A percentile compares a stretch with the other conserved stretches of the same genome.
phyloP scores from a whole-genome alignment of 108 stramenopile species.

The Asterionellopsis glacialis region DNA sequence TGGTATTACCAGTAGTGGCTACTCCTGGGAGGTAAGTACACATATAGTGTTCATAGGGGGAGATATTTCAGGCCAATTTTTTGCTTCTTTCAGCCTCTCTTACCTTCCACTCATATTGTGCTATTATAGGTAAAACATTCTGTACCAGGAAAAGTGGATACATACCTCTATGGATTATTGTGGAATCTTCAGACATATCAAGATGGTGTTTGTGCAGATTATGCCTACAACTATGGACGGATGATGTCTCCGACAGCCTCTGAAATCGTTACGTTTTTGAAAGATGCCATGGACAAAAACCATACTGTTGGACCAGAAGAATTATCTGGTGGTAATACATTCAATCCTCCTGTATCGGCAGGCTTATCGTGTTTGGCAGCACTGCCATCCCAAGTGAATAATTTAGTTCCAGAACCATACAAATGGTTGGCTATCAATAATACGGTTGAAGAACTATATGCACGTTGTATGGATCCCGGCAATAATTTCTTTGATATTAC shows the following conservation, averaged over 20 bases:
- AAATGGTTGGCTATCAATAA: constrained; percentile 31
- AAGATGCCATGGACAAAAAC: constrained; percentile 18
- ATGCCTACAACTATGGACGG: constrained; percentile 71
- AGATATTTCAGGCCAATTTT: no score
- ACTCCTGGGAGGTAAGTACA: constrained; percentile 6
- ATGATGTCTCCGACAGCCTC: constrained; percentile 45
- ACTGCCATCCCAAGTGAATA: constrained; percentile 58
- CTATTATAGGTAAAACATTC: constrained; percentile 18
- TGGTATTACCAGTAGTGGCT: not conserved
- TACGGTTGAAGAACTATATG: constrained; percentile 60
- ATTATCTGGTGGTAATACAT: constrained; percentile 15
- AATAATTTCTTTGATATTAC: constrained; percentile 61
- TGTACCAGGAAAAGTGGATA: constrained; percentile 40
- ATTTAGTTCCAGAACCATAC: constrained; percentile 70
- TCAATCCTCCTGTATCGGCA: constrained; percentile 44
- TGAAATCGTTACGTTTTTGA: constrained; percentile 36
- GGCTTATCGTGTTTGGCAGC: constrained; percentile 74
- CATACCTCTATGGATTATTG: constrained; percentile 72
- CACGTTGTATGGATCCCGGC: constrained; percentile 40
- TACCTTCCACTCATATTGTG: not conserved
- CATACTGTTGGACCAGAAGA: constrained; percentile 15
- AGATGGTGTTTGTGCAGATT: constrained; percentile 68
- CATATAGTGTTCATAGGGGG: not conserved
- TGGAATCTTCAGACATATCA: constrained; percentile 86
- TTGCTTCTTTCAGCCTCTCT: no score